Conservation (phyloP, 176 grass and related monocot genomes). For the Elymus sibiricus region DNA sequence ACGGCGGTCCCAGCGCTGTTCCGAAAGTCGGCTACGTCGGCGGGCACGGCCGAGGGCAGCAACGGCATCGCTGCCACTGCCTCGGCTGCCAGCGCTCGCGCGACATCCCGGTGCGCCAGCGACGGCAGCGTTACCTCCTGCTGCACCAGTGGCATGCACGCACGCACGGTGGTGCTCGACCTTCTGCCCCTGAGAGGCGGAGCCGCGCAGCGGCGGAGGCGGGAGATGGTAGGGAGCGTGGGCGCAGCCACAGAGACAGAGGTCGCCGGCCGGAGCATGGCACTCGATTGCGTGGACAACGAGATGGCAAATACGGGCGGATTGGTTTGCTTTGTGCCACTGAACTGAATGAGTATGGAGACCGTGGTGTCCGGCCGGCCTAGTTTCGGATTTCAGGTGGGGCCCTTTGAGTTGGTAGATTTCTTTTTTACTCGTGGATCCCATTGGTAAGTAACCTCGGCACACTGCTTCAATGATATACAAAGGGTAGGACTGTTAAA, state of each 20-base stretch:
- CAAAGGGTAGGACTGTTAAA: too few species aligned
- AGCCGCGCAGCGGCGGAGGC: not conserved
- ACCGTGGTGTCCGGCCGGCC: too few species aligned
- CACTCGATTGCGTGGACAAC: too few species aligned
- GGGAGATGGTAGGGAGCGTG: not conserved
- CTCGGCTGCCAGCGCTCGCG: conserved; percentile 25
- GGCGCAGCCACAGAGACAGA: not conserved
- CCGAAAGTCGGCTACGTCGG: conserved; percentile 50
- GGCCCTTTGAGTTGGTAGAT: too few species aligned
- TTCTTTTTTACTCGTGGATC: too few species aligned
- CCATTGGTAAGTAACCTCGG: too few species aligned
- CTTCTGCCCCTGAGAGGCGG: not conserved
- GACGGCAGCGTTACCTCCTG: not conserved
- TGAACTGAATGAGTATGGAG: too few species aligned
- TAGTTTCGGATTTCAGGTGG: too few species aligned
- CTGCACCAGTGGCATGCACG: conserved; percentile 18
- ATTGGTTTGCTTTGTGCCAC: too few species aligned
- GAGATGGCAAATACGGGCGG: too few species aligned
- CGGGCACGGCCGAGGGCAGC: conserved; percentile 65
- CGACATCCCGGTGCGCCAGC: conserved; percentile 55
- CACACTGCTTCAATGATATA: too few species aligned
- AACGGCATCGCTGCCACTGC: conserved; percentile 35
- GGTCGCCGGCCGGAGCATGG: not conserved
- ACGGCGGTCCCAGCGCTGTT: conserved; percentile 42
- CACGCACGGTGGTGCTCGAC: conserved; percentile 4